Evolutionary conservation across 2,329 filamentous ascomycete genomes (phyloP).

Genomic region (Diaporthe helianthi): DNA sequence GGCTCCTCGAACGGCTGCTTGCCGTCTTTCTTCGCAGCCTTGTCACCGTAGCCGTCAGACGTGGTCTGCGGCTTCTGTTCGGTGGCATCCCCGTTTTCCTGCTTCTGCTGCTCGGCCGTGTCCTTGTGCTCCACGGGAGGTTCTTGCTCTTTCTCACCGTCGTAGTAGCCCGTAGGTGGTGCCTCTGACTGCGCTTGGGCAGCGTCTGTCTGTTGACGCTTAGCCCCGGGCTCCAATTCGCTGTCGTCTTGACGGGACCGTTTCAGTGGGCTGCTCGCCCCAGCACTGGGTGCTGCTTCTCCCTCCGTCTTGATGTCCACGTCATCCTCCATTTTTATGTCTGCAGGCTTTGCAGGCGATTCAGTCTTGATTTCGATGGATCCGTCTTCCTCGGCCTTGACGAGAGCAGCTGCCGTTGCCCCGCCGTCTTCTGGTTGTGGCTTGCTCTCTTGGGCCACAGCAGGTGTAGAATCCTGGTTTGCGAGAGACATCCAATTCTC

Average conservation of each 20-base stretch:
- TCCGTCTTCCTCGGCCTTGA: conserved; percentile 28
- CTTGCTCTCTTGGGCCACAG: conserved; percentile 1
- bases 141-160: conserved; percentile 28
- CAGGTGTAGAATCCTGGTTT: neutral
- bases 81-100: conserved; percentile 29
- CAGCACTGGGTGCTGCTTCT: neutral
- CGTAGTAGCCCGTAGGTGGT: conserved; percentile 30
- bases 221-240: conserved; percentile 25
- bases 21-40: conserved; percentile 49
- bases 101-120: conserved; percentile 5
- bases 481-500: conserved; percentile 60
- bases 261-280: conserved; percentile 26
- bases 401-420: conserved; percentile 12
- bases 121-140: conserved; percentile 24
- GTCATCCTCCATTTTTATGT: conserved; percentile 35
- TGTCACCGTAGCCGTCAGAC: conserved; percentile 37
- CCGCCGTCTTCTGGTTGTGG: conserved; percentile 24
- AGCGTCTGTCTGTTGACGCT: conserved; percentile 34
- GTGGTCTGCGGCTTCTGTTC: conserved; percentile 38
- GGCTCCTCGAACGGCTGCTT: conserved; percentile 78
- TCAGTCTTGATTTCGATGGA: conserved; percentile 29
- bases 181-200: conserved; percentile 34
- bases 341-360: conserved; percentile 35
- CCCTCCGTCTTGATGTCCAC: conserved; percentile 33
- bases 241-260: conserved; percentile 34